Conservation (phyloP, 495 filamentous ascomycete genomes). For the Daldinia bambusicola region DNA sequence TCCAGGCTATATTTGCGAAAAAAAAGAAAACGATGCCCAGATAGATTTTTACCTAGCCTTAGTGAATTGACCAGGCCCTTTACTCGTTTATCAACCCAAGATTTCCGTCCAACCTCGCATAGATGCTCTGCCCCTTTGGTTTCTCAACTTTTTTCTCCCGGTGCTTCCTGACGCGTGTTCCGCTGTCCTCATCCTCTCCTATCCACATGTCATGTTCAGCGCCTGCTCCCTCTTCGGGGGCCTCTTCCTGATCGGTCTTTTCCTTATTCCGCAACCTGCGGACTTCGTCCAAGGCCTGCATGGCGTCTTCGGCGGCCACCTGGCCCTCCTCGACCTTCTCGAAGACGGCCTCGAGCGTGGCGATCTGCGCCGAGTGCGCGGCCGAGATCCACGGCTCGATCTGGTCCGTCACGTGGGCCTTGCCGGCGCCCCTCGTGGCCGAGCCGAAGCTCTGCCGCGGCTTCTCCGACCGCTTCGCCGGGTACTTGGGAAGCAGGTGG, state of each 20-base stretch:
- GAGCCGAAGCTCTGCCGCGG: conserved; percentile 38
- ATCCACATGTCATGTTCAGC: conserved; percentile 52
- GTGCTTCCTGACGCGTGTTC: conserved; percentile 42
- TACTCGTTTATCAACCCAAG: conserved; percentile 54
- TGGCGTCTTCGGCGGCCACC: conserved; percentile 55
- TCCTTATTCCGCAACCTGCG: conserved; percentile 51
- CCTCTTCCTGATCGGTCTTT: conserved; percentile 11
- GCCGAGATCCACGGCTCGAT: conserved; percentile 63
- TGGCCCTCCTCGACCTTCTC: conserved; percentile 61
- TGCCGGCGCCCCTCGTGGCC: conserved; percentile 42
- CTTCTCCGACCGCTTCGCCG: conserved; percentile 51
- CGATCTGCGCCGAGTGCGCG: conserved; percentile 60
- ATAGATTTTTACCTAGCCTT: conserved; percentile 3
- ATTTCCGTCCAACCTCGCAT: conserved; percentile 57
- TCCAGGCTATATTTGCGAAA: background rate
- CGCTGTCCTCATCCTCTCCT: conserved; percentile 44
- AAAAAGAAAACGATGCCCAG: background rate
- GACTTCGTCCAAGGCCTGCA: conserved; percentile 53
- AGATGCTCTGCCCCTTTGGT: conserved; percentile 48
- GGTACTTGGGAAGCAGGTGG: conserved; percentile 72
- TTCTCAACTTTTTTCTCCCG: conserved; percentile 41
- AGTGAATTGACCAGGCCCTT: conserved; percentile 14
- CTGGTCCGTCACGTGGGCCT: conserved; percentile 50
- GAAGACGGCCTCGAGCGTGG: conserved; percentile 58
- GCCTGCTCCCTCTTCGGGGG: conserved; percentile 28